Percentiles rank a stretch among this genome's conserved stretches.
phyloP scores from a whole-genome alignment of 441 rosid genomes.

The Eutrema salsugineum region DNA sequence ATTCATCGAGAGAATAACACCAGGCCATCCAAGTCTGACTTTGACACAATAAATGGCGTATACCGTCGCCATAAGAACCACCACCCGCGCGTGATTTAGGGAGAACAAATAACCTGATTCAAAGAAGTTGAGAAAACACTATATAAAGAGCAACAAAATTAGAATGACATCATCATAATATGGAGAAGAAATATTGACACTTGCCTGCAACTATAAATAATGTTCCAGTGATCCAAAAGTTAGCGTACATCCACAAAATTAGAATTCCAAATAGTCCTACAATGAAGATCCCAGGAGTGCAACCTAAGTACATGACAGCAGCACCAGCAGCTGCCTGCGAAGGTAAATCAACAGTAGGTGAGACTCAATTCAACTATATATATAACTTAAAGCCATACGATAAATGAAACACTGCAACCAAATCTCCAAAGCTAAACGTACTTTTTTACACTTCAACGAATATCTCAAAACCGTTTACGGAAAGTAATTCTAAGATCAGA shows the following conservation, averaged over 20 bases:
- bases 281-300: constrained; percentile 94
- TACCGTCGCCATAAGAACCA: constrained; percentile 69
- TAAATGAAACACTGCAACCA: neutral
- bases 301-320: constrained; percentile 80
- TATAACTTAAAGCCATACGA: neutral
- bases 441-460: neutral
- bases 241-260: constrained; percentile 96
- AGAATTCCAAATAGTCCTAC: constrained; percentile 86
- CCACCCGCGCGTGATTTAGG: constrained; percentile 86
- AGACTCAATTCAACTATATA: neutral
- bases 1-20: constrained; percentile 79
- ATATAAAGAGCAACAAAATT: neutral
- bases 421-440: neutral
- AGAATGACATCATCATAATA: neutral
- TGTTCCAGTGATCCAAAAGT: constrained; percentile 97
- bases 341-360: constrained; percentile 1
- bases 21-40: constrained; percentile 95
- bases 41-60: constrained; percentile 82
- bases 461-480: neutral
- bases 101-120: constrained; percentile 91
- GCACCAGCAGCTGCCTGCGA: constrained; percentile 93
- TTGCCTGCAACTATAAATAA: constrained; percentile 96
- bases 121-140: constrained; percentile 13
- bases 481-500: neutral
- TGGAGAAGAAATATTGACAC: neutral